Percentiles rank a stretch among this genome's conserved stretches.
phyloP scores from a whole-genome alignment of 2,329 filamentous ascomycete genomes.

The Colletotrichum lini region DNA sequence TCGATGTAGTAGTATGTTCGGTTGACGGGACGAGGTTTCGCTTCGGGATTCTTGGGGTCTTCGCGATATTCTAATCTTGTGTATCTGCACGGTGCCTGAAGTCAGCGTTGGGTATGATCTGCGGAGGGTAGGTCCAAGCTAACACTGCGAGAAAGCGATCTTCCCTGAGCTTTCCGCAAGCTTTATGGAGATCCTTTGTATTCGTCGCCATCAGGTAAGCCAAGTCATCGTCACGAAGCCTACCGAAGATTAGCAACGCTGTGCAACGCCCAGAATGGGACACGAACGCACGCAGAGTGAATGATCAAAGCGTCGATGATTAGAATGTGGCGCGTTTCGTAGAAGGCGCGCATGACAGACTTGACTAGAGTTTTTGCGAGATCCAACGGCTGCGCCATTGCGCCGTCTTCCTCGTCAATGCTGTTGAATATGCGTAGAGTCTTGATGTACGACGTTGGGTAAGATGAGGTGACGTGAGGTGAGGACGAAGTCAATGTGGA shows the following conservation, averaged over 20 bases:
- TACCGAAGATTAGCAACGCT: constrained; percentile 65
- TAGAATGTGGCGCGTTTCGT: constrained; percentile 86
- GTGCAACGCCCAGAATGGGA: neutral
- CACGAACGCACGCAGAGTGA: constrained; percentile 77
- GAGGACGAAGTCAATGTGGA: neutral
- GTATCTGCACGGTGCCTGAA: constrained; percentile 27
- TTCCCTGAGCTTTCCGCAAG: constrained; percentile 87
- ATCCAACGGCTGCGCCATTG: constrained; percentile 57
- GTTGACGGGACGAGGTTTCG: constrained; percentile 84
- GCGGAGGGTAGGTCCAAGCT: constrained; percentile 48
- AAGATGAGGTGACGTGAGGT: neutral
- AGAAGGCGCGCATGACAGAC: constrained; percentile 88
- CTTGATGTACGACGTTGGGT: neutral
- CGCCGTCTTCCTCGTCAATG: constrained; percentile 13
- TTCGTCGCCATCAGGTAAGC: constrained; percentile 90
- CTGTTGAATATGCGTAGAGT: too few species aligned
- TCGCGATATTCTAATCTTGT: constrained; percentile 42
- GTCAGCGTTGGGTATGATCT: constrained; percentile 10
- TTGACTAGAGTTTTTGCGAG: constrained; percentile 84
- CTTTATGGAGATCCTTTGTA: constrained; percentile 90
- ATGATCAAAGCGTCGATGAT: constrained; percentile 89
- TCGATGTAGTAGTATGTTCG: constrained; percentile 98
- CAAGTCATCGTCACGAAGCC: constrained; percentile 90
- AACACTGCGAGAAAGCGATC: constrained; percentile 89
- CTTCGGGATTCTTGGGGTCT: constrained; percentile 63